Evolutionary conservation across 495 filamentous ascomycete genomes (phyloP), one percentile per base, ranked within the genome.

Genomic region (Tetracladium setigerum): DNA sequence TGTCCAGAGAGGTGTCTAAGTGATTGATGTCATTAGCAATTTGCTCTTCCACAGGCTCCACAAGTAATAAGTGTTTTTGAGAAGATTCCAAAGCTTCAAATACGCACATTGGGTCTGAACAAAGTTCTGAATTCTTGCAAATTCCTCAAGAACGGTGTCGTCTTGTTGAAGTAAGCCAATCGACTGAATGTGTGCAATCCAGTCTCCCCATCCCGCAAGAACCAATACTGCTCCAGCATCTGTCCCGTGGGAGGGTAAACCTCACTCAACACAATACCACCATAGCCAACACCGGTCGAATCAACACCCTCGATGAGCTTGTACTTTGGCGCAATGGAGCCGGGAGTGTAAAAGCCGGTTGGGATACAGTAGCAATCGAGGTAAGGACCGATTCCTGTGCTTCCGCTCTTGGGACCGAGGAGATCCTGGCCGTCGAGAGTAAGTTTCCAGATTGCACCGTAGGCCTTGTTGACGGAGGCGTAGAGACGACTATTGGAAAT

Each of bases 331-430:
- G 58, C 63, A 6, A 67, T 73, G n/a, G 67, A 60, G 0, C 74
- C 73, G 1, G 73, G 66, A 0, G 75, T 74, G 49, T 75, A 78
- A 45, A 64, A 65, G 1, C 77, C 75, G 0, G 70, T 72, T 0
- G 73, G 75, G 3, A 67, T 70, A 50, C 74, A 81, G 52, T 78
- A 78, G 53, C 76, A 79, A 50, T 79, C 77, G 13, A 79, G 67
- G 47, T 79, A 78, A 1, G 72, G 68, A 0, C 72, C 72, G 37
- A 71, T 64, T 6, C 76, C 73, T 5, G 58, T 65, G 5, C 62
- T 69, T 1, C 72, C 70, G 19, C 41, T 47, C 12, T 44, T 19
- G 12, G 24, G 17, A 7, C 52, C 52, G 6, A 80, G 57, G 5
- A 79, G 61, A 45, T 78, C 71, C 46, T 73, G 63, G 2, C 65